Evolutionary conservation across 352 stramenopile genomes (phyloP).

Genomic region (Pythium phragmiticola): DNA sequence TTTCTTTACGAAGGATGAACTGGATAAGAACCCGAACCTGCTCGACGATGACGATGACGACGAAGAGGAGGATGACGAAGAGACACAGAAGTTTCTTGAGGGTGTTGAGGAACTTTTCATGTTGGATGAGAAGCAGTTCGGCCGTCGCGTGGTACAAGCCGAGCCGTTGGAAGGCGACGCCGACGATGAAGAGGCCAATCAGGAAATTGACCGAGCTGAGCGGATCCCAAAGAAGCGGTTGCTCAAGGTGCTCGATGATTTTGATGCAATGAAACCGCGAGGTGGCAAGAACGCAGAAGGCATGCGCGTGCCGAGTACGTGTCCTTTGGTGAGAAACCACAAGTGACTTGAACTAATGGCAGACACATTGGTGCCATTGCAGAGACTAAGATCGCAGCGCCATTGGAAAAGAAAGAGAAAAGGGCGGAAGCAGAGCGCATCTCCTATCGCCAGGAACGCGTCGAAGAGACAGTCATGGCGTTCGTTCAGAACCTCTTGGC

Average conservation of each 20-base stretch:
- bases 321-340: background rate
- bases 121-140: slow-evolving; percentile 59
- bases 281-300: slow-evolving; percentile 48
- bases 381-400: slow-evolving; percentile 71
- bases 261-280: slow-evolving; percentile 40
- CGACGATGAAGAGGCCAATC: slow-evolving; percentile 22
- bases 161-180: slow-evolving; percentile 16
- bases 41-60: slow-evolving; percentile 22
- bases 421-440: slow-evolving; percentile 55
- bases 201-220: slow-evolving; percentile 63
- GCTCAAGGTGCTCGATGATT: slow-evolving; percentile 63
- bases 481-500: slow-evolving; percentile 72
- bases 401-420: slow-evolving; percentile 73
- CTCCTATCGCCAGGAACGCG: slow-evolving; percentile 71
- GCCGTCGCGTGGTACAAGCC: slow-evolving; percentile 31
- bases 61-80: slow-evolving; percentile 40
- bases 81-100: slow-evolving; percentile 66
- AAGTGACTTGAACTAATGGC: background rate
- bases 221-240: slow-evolving; percentile 73
- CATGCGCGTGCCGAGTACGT: slow-evolving; percentile 52
- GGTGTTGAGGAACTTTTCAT: slow-evolving; percentile 71
- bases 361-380: background rate
- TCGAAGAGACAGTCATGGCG: slow-evolving; percentile 61
- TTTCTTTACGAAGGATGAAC: slow-evolving; percentile 33
- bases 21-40: slow-evolving; percentile 29